phyloP scores from a whole-genome alignment of 2,329 filamentous ascomycete species.

The Chrysosporium queenslandicum region DNA sequence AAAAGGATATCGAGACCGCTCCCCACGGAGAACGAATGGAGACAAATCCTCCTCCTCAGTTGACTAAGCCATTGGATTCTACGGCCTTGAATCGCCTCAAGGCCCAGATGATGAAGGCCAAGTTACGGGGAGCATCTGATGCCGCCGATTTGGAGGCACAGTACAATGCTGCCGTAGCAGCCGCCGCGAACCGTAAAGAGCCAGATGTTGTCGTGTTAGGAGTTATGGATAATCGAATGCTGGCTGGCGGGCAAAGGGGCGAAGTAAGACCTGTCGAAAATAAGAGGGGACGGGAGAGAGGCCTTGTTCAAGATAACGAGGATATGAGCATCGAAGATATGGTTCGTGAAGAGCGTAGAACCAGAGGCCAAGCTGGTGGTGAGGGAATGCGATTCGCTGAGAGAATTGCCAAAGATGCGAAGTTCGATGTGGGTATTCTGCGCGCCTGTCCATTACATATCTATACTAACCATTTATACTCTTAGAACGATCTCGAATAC shows the following conservation, averaged over 20 bases:
- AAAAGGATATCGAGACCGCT: conserved; percentile 26
- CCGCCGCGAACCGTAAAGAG: conserved; percentile 48
- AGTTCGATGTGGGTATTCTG: conserved; percentile 55
- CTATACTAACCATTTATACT: conserved; percentile 2
- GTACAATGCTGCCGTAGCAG: conserved; percentile 65
- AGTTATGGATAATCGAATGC: conserved; percentile 79
- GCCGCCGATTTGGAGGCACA: conserved; percentile 67
- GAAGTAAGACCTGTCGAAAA: conserved; percentile 72
- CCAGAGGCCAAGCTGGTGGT: conserved; percentile 63
- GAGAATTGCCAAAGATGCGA: conserved; percentile 83
- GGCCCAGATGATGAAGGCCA: conserved; percentile 92
- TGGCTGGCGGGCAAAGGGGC: conserved; percentile 61
- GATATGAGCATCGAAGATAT: conserved; percentile 97
- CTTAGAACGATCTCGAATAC: conserved; percentile 75
- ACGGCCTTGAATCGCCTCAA: conserved; percentile 80
- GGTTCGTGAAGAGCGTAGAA: conserved; percentile 87
- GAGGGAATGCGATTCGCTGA: conserved; percentile 78
- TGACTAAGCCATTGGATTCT: conserved; percentile 54
- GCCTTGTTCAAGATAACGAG: conserved; percentile 77
- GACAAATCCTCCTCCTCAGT: conserved; percentile 43
- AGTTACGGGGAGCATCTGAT: conserved; percentile 67
- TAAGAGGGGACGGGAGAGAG: conserved; percentile 73
- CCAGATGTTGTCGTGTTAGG: conserved; percentile 68
- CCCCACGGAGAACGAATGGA: conserved; percentile 50
- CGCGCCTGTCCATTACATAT: background rate